Conservation (phyloP, 176 grass and related monocot genomes). For the Hordeum marinum region DNA sequence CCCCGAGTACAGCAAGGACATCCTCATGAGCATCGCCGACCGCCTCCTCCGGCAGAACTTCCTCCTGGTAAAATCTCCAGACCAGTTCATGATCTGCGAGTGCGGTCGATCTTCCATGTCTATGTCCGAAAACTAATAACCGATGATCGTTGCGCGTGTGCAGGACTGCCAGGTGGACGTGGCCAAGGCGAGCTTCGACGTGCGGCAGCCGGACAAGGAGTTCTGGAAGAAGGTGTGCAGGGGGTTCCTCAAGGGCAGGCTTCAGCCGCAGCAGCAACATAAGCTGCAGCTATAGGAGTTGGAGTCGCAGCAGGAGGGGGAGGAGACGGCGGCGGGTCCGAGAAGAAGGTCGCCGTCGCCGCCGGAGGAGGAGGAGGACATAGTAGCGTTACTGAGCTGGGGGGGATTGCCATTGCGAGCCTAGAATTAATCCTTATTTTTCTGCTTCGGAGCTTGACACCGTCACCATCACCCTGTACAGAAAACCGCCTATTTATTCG, state of each 20-base stretch:
- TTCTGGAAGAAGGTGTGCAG: constrained; percentile 83
- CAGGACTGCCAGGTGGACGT: constrained; percentile 60
- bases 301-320: constrained; percentile 5
- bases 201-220: constrained; percentile 58
- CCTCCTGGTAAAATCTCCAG: constrained; percentile 40
- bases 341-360: background rate
- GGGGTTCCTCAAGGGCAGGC: constrained; percentile 66
- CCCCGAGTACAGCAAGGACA: constrained; percentile 88
- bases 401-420: background rate
- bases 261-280: constrained; percentile 28
- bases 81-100: too few species aligned
- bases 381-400: background rate
- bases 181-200: constrained; percentile 57
- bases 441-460: constrained; percentile 16
- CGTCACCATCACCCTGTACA: constrained; percentile 25
- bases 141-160: too few species aligned
- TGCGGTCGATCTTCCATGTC: too few species aligned
- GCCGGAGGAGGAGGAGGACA: background rate
- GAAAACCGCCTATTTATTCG: constrained; percentile 1
- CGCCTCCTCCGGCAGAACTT: constrained; percentile 60
- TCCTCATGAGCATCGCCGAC: constrained; percentile 72
- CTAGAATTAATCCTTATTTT: constrained; percentile 44
- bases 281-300: constrained; percentile 15
- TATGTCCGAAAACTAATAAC: too few species aligned
- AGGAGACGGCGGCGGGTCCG: background rate